A percentile compares a stretch with the other conserved stretches of the same genome.
Conservation (phyloP, 73 alveolate genomes). For the Effrenium voratum region DNA sequence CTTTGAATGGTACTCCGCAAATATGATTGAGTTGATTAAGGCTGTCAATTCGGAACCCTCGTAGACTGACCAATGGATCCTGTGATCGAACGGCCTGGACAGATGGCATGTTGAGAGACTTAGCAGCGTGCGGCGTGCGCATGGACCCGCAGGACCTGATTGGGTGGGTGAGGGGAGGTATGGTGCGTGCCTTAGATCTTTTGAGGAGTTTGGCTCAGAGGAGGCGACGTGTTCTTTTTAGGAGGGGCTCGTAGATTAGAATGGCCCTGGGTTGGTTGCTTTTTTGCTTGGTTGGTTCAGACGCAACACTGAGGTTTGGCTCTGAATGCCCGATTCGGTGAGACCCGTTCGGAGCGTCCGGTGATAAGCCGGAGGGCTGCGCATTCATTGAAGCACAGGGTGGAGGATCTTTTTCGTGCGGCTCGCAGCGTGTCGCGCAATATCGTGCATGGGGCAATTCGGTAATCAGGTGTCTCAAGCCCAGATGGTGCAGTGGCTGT, state of each 20-base stretch:
- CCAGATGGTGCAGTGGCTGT: conserved; percentile 35
- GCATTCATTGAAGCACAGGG: neutral
- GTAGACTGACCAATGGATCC: no score
- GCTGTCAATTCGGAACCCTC: no score
- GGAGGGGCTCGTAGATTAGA: no score
- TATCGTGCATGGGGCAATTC: conserved; percentile 30
- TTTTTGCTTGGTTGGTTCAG: no score
- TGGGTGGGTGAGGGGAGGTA: conserved; percentile 84
- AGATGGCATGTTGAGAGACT: no score
- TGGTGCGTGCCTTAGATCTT: conserved; percentile 1
- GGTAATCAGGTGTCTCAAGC: neutral
- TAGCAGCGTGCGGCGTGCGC: no score
- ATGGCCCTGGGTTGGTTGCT: no score
- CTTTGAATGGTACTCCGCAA: no score
- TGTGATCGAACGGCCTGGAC: no score
- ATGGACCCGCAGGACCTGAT: conserved; percentile 44
- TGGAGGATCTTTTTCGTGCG: neutral
- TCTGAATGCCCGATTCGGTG: neutral
- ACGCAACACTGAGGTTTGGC: conserved; percentile 23
- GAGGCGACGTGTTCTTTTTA: no score
- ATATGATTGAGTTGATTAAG: no score
- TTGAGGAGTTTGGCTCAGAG: no score
- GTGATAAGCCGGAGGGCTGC: neutral
- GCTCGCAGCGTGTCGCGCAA: neutral
- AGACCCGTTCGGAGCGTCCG: neutral